Conservation (phyloP, 768 basidiomycete species). For the Lepiota brunneoincarnata region DNA sequence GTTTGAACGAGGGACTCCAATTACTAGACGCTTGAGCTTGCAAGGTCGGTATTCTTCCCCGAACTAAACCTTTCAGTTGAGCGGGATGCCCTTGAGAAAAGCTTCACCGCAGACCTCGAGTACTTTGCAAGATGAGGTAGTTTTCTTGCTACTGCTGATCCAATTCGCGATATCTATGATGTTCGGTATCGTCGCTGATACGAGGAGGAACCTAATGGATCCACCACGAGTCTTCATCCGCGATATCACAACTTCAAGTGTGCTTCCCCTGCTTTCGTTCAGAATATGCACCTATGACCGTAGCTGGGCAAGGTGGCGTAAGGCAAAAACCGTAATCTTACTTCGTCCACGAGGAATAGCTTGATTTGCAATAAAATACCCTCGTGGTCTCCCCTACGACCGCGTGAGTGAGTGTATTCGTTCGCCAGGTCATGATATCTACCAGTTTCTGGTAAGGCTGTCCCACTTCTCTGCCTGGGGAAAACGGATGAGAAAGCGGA, state of each 20-base stretch:
- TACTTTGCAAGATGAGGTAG: slow-evolving; percentile 49
- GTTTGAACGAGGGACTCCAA: slow-evolving; percentile 61
- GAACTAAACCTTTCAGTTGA: slow-evolving; percentile 50
- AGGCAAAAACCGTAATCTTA: slow-evolving; percentile 23
- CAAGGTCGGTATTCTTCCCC: slow-evolving; percentile 92
- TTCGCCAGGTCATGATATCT: background rate
- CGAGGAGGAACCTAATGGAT: slow-evolving; percentile 76
- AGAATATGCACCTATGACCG: slow-evolving; percentile 80
- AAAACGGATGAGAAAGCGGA: background rate
- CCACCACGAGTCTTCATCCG: slow-evolving; percentile 82
- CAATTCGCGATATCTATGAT: slow-evolving; percentile 86
- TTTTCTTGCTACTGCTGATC: slow-evolving; percentile 54
- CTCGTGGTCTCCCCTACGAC: slow-evolving; percentile 56
- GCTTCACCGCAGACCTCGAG: slow-evolving; percentile 51
- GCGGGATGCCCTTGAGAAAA: background rate
- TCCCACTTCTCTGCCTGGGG: slow-evolving; percentile 94
- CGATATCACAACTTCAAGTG: slow-evolving; percentile 91
- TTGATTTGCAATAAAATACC: slow-evolving; percentile 67
- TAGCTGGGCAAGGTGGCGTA: background rate
- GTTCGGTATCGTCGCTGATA: slow-evolving; percentile 95
- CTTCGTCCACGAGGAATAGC: slow-evolving; percentile 91
- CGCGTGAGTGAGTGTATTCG: background rate
- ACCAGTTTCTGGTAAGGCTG: slow-evolving; percentile 88
- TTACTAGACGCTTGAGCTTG: slow-evolving; percentile 68
- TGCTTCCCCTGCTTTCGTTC: slow-evolving; percentile 87